A percentile compares a stretch with the other conserved stretches of the same genome.
phyloP scores from a whole-genome alignment of 139 green algal species.

The Mesostigma viride region DNA sequence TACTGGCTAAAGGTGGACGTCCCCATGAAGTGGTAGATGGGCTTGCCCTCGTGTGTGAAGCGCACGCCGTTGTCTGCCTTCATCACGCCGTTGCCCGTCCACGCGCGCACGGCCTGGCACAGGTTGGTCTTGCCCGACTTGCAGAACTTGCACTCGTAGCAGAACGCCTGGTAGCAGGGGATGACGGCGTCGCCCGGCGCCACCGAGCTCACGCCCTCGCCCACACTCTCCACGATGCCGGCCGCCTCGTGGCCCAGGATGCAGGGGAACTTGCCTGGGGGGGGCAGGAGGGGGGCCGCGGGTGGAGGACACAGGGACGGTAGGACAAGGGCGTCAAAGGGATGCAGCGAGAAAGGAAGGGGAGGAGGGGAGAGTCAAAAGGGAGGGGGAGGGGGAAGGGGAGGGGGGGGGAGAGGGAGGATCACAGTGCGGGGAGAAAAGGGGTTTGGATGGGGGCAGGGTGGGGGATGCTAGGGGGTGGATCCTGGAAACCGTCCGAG shows the following conservation, averaged over 20 bases:
- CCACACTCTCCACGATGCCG: conserved; percentile 89
- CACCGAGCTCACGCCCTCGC: conserved; percentile 50
- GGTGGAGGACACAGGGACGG: too few relatives aligned
- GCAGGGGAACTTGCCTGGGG: neutral
- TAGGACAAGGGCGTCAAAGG: too few relatives aligned
- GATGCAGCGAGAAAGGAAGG: too few relatives aligned
- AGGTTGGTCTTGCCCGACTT: conserved; percentile 81
- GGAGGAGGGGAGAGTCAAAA: too few relatives aligned
- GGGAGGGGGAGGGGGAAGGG: too few relatives aligned
- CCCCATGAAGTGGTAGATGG: conserved; percentile 98
- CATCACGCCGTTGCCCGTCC: too few relatives aligned
- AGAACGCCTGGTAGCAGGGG: conserved; percentile 75
- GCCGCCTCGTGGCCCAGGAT: conserved; percentile 66
- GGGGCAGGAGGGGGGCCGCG: conserved; percentile 92
- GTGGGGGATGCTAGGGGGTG: too few relatives aligned
- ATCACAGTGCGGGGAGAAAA: too few relatives aligned
- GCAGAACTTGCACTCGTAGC: conserved; percentile 88
- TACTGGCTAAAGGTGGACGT: conserved; percentile 95
- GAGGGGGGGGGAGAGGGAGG: too few relatives aligned
- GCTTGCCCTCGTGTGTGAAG: conserved; percentile 72
- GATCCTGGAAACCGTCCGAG: too few relatives aligned
- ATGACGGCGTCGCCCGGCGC: conserved; percentile 77
- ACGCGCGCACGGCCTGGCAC: conserved; percentile 26
- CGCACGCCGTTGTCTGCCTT: conserved; percentile 57
- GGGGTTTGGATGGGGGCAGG: too few relatives aligned